phyloP scores from a whole-genome alignment of 208 protist genomes.

The Leishmania guyanensis region DNA sequence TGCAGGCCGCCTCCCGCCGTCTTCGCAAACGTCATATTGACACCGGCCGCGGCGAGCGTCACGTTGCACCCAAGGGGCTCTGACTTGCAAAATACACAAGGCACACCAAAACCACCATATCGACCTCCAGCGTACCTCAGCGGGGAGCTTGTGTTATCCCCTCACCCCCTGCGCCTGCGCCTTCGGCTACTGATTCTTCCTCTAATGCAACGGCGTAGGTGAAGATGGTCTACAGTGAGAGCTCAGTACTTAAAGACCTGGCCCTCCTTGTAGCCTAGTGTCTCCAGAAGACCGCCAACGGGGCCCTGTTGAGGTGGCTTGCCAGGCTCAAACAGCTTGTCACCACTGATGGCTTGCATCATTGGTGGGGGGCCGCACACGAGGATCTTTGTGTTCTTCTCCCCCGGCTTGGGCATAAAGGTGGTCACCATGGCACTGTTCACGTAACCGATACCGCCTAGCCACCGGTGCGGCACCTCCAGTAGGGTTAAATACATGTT shows the following conservation, averaged over 20 bases:
- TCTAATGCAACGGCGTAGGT: neutral
- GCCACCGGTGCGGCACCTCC: conserved; percentile 69
- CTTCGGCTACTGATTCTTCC: neutral
- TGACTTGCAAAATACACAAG: neutral
- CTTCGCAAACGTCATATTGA: neutral
- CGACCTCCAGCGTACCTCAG: neutral
- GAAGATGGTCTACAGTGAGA: neutral
- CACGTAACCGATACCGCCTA: conserved; percentile 84
- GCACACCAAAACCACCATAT: neutral
- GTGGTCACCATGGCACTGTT: conserved; percentile 78
- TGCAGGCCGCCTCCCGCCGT: neutral
- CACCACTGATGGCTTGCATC: conserved; percentile 81
- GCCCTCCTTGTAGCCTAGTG: conserved; percentile 76
- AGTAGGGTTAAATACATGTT: conserved; percentile 90
- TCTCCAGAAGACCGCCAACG: conserved; percentile 62
- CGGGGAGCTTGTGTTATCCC: neutral
- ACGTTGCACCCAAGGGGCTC: neutral
- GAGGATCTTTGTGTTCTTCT: conserved; percentile 76
- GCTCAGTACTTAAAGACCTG: conserved; percentile 89
- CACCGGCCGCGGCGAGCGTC: neutral
- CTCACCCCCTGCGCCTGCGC: neutral
- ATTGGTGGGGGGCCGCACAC: conserved; percentile 89
- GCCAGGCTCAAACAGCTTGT: conserved; percentile 69
- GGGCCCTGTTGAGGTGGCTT: conserved; percentile 76
- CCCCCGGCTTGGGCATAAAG: conserved; percentile 77